Conservation (phyloP, 208 protist species). For the Trichomonas tenax region DNA sequence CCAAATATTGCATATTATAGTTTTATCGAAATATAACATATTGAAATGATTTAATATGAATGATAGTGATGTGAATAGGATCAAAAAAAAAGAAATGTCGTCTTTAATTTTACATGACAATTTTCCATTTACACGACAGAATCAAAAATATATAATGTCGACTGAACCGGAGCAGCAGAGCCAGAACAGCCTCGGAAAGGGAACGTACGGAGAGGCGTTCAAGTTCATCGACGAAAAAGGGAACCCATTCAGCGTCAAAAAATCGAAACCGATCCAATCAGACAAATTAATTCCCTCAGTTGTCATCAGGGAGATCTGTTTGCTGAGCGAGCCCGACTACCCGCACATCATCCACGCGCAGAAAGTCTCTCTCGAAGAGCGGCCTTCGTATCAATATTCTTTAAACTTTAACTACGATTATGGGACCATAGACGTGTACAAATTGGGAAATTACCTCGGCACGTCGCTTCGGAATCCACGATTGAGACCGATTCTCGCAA, state of each 20-base stretch:
- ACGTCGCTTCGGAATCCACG: neutral
- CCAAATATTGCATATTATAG: too few relatives aligned
- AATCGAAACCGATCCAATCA: neutral
- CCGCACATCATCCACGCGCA: neutral
- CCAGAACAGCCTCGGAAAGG: neutral
- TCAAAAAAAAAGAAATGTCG: too few relatives aligned
- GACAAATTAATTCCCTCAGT: neutral
- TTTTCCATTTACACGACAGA: too few relatives aligned
- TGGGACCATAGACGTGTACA: neutral
- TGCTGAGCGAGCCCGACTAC: neutral
- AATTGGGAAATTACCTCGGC: neutral
- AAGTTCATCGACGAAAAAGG: neutral
- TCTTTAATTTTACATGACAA: too few relatives aligned
- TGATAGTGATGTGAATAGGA: too few relatives aligned
- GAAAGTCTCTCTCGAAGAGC: neutral
- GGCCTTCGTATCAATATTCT: neutral
- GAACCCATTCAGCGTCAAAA: neutral
- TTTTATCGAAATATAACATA: too few relatives aligned
- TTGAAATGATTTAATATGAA: too few relatives aligned
- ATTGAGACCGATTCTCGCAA: neutral
- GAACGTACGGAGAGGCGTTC: neutral
- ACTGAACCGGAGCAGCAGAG: too few relatives aligned
- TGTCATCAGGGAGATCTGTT: neutral
- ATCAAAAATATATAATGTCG: too few relatives aligned
- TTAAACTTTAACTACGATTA: neutral